Evolutionary conservation across 2,329 filamentous ascomycete genomes (phyloP).

Genomic region (Microsporum canis): DNA sequence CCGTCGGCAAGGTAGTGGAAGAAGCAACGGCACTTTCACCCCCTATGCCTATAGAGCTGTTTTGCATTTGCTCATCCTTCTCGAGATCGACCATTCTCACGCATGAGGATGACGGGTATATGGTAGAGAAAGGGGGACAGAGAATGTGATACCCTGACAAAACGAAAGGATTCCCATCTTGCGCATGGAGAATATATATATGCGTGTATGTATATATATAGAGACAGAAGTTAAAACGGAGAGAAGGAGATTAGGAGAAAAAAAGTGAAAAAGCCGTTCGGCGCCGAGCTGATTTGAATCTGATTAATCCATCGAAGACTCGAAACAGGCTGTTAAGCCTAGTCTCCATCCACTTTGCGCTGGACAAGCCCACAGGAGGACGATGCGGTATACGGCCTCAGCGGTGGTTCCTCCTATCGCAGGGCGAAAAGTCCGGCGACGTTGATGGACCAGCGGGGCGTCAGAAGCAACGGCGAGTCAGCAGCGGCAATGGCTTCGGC

Average conservation of each 20-base stretch:
- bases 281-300: background rate
- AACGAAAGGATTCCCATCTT: constrained; percentile 2
- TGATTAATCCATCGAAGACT: background rate
- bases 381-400: background rate
- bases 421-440: background rate
- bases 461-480: background rate
- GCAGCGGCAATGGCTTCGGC: constrained; percentile 1
- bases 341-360: background rate
- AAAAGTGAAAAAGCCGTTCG: background rate
- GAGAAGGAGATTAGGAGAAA: background rate
- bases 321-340: background rate
- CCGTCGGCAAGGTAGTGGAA: background rate
- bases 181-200: background rate
- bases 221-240: background rate
- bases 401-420: background rate
- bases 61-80: background rate
- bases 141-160: background rate
- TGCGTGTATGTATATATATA: background rate
- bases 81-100: constrained; percentile 2
- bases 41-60: background rate
- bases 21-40: background rate
- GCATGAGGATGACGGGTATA: background rate
- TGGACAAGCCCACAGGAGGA: background rate
- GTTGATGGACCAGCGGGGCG: background rate
- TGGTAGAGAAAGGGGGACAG: background rate